These are phyloP conservation scores for Solanum clarkiae DNA, from an alignment of 257 asterid genomes.

Conservation along the genomic window DNA sequence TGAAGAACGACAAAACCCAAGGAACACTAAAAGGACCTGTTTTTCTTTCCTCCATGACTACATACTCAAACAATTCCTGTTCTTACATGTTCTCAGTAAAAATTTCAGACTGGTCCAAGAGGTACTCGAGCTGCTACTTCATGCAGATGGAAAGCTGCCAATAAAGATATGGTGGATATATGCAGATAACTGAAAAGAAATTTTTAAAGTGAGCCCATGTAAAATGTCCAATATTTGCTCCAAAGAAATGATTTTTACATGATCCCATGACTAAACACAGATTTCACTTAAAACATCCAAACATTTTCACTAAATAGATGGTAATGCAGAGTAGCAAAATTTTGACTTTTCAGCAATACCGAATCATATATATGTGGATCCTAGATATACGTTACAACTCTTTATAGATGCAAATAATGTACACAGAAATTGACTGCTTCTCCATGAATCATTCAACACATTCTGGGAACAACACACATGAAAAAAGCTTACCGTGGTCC, in stretches of 20 bases:
- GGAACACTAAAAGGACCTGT: background rate
- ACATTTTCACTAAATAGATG: background rate
- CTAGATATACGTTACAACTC: background rate
- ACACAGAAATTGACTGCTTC: background rate
- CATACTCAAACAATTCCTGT: background rate
- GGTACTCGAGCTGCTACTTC: background rate
- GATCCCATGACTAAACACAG: background rate
- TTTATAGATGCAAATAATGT: background rate
- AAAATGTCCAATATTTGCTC: background rate
- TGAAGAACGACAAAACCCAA: background rate
- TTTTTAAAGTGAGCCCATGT: background rate
- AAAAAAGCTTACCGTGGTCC: slow-evolving; percentile 47
- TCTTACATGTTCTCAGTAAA: background rate
- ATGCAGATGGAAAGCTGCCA: background rate
- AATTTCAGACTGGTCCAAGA: background rate
- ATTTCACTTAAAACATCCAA: background rate
- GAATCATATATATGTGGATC: background rate
- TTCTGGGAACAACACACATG: background rate
- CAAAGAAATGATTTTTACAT: background rate
- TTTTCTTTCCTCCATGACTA: background rate
- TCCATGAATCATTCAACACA: background rate
- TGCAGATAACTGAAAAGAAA: background rate
- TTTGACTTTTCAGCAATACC: background rate
- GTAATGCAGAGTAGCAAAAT: background rate
- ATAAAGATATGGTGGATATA: background rate